Evolutionary conservation across 2,329 filamentous ascomycete species (phyloP).

Genomic region (Aspergillus amoenus): DNA sequence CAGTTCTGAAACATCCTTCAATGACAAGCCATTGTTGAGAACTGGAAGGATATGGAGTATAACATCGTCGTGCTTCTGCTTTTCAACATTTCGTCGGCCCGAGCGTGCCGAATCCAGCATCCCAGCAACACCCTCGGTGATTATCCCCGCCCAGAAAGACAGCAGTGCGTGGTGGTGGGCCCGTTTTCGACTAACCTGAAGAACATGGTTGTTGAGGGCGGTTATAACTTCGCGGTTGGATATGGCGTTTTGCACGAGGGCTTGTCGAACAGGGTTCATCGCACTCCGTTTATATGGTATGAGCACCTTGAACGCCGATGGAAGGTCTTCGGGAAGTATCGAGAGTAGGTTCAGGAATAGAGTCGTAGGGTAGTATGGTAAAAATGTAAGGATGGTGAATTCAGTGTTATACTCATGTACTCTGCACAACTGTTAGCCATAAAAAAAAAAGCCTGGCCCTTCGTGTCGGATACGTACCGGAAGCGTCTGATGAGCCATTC

Average conservation of each 20-base stretch:
- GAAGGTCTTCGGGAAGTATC: constrained; percentile 73
- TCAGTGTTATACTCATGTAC: constrained; percentile 89
- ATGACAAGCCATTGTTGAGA: constrained; percentile 73
- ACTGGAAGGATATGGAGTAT: constrained; percentile 68
- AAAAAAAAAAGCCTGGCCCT: background rate
- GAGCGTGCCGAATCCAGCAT: constrained; percentile 77
- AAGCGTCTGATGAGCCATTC: constrained; percentile 96
- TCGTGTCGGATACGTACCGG: constrained; percentile 55
- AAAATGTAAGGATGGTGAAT: constrained; percentile 75
- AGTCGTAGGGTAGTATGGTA: constrained; percentile 86
- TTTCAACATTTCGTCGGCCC: constrained; percentile 72
- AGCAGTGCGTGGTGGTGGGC: constrained; percentile 76
- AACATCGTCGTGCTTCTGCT: constrained; percentile 75
- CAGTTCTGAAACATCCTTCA: constrained; percentile 74
- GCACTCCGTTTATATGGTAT: constrained; percentile 79
- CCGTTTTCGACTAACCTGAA: constrained; percentile 68
- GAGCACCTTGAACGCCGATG: constrained; percentile 77
- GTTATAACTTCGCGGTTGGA: constrained; percentile 75
- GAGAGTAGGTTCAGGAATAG: constrained; percentile 84
- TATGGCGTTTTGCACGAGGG: constrained; percentile 79
- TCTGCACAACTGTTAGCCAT: constrained; percentile 47
- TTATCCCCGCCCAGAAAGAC: constrained; percentile 87
- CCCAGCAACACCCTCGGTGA: constrained; percentile 79
- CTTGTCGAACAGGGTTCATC: constrained; percentile 72
- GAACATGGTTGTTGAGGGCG: constrained; percentile 73